phyloP scores from a whole-genome alignment of 2,329 filamentous ascomycete species.

The Chaetomiaceae sp. region DNA sequence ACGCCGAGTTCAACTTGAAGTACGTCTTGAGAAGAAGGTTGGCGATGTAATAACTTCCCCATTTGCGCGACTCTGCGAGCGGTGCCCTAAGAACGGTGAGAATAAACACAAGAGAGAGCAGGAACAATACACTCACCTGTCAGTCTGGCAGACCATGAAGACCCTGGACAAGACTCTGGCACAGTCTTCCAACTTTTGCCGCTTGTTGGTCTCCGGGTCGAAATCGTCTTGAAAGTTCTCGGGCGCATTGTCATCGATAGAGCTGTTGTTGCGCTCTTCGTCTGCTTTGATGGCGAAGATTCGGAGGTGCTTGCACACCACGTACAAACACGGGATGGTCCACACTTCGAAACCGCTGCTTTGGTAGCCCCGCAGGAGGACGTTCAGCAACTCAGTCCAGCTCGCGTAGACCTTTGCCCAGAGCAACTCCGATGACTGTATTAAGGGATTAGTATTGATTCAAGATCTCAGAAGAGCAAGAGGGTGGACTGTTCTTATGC shows the following conservation, averaged over 20 bases:
- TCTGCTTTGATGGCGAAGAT: conserved; percentile 90
- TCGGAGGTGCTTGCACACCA: conserved; percentile 78
- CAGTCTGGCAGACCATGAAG: conserved; percentile 83
- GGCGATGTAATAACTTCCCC: conserved; percentile 93
- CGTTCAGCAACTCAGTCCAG: conserved; percentile 80
- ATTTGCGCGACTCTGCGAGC: conserved; percentile 88
- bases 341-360: conserved; percentile 74
- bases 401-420: conserved; percentile 81
- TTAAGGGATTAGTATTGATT: neutral
- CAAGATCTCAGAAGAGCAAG: too few species aligned
- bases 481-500: neutral
- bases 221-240: conserved; percentile 72
- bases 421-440: conserved; percentile 40
- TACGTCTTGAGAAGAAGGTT: conserved; percentile 98
- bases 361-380: conserved; percentile 75
- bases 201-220: conserved; percentile 67
- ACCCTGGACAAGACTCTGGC: conserved; percentile 87
- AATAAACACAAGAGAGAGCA: neutral
- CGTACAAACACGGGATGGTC: conserved; percentile 88
- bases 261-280: conserved; percentile 49
- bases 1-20: conserved; percentile 88
- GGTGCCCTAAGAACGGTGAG: conserved; percentile 55
- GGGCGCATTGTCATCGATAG: conserved; percentile 35
- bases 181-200: conserved; percentile 84
- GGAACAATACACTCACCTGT: conserved; percentile 57